These are phyloP conservation scores for Dipodascus geniculatus DNA, from an alignment of 805 yeast species.

Conservation along the genomic window DNA sequence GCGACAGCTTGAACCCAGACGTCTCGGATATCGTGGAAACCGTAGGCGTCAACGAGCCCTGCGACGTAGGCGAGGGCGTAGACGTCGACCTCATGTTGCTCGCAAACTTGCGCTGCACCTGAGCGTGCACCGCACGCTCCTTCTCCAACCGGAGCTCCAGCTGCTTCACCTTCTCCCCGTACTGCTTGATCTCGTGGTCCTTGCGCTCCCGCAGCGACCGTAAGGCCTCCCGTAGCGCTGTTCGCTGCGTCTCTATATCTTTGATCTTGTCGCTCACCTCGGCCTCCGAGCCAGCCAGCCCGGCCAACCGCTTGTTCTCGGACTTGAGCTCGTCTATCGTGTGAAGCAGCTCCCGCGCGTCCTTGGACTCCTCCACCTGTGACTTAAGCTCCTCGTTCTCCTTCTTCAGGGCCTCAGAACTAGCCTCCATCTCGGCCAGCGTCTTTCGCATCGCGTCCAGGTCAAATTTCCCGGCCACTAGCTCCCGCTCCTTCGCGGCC, in stretches of 20 bases:
- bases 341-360: conserved; percentile 2
- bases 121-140: conserved; percentile 14
- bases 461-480: neutral
- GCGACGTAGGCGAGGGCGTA: neutral
- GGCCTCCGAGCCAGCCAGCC: conserved; percentile 12
- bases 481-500: neutral
- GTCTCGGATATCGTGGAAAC: too few relatives aligned
- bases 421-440: conserved; percentile 7
- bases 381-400: conserved; percentile 23
- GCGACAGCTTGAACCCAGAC: conserved; percentile 3
- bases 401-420: conserved; percentile 22
- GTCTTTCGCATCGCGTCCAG: neutral
- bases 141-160: conserved; percentile 20
- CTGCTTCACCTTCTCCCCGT: conserved; percentile 19
- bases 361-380: conserved; percentile 20
- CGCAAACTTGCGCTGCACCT: conserved; percentile 17
- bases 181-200: conserved; percentile 25
- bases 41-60: neutral
- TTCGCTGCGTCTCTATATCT: conserved; percentile 25
- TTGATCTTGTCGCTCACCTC: conserved; percentile 26
- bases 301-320: conserved; percentile 17
- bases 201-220: conserved; percentile 30
- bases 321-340: conserved; percentile 24
- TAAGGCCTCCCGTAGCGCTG: conserved; percentile 29
- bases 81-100: conserved; percentile 11